Conservation (phyloP, 1,284 basidiomycete species). For the Anthracocystis walkeri region DNA sequence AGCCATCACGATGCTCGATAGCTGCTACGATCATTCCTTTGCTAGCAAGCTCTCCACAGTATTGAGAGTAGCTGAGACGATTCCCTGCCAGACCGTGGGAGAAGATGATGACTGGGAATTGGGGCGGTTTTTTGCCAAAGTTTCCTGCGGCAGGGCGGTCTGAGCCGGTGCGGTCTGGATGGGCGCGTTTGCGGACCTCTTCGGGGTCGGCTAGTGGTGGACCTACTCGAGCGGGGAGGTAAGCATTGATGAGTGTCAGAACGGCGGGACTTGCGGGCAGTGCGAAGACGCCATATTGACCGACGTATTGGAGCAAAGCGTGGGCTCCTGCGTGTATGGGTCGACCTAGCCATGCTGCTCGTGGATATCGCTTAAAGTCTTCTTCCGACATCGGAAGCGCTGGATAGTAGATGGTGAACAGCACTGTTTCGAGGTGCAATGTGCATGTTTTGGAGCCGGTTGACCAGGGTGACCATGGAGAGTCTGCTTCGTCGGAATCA, state of each 20-base stretch:
- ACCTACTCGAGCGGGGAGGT: conserved; percentile 44
- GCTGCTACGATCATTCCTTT: conserved; percentile 70
- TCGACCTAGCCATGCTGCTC: conserved; percentile 56
- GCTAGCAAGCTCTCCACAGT: conserved; percentile 60
- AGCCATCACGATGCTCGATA: conserved; percentile 73
- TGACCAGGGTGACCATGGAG: conserved; percentile 36
- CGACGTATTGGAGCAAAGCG: conserved; percentile 53
- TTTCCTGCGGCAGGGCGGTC: conserved; percentile 35
- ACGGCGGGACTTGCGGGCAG: conserved; percentile 53
- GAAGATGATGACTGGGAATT: conserved; percentile 62
- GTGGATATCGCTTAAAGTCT: conserved; percentile 32
- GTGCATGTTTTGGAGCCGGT: conserved; percentile 46
- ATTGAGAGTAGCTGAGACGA: conserved; percentile 62
- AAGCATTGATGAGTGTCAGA: conserved; percentile 33
- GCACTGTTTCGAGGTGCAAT: conserved; percentile 57
- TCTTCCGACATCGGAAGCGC: conserved; percentile 15
- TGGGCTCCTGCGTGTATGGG: conserved; percentile 45
- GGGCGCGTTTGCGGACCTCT: conserved; percentile 21
- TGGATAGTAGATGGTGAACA: conserved; percentile 64
- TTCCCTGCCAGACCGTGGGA: conserved; percentile 63
- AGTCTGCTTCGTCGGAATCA: conserved; percentile 4
- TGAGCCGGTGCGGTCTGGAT: background rate
- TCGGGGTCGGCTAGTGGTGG: conserved; percentile 51
- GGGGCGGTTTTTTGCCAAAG: conserved; percentile 38
- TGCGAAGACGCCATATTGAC: conserved; percentile 57